Percentiles rank a stretch among this genome's conserved stretches.
Conservation (phyloP, 192 early-diverging fungal species). For the Piromyces finnis region DNA sequence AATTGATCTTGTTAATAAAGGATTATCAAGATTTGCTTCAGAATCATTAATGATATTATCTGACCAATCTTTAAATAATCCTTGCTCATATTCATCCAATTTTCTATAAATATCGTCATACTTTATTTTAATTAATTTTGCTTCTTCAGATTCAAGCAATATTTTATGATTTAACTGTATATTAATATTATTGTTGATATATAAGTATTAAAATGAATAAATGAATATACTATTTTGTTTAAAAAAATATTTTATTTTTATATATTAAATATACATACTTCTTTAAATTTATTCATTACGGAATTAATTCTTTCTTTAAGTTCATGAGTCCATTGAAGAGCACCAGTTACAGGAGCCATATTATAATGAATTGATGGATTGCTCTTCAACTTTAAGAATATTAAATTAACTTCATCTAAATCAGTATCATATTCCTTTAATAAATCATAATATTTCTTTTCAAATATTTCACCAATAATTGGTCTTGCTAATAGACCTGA, state of each 20-base stretch:
- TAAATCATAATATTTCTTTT: conserved; percentile 37
- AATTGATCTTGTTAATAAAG: conserved; percentile 14
- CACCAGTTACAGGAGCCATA: conserved; percentile 46
- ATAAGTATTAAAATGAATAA: too few relatives aligned
- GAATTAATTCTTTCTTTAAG: conserved; percentile 36
- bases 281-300: conserved; percentile 40
- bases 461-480: conserved; percentile 34
- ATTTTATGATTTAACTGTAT: background rate
- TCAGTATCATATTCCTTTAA: conserved; percentile 30
- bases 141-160: conserved; percentile 17
- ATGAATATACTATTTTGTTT: too few relatives aligned
- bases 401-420: conserved; percentile 27
- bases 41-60: conserved; percentile 37
- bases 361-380: conserved; percentile 44
- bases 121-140: conserved; percentile 23
- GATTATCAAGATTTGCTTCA: conserved; percentile 40
- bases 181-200: too few relatives aligned
- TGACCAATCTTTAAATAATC: conserved; percentile 26
- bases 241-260: too few relatives aligned
- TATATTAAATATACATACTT: conserved; percentile 10
- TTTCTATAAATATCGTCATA: conserved; percentile 22
- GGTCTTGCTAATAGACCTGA: conserved; percentile 29
- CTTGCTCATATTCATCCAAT: conserved; percentile 27
- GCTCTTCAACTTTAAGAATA: conserved; percentile 28
- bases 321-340: conserved; percentile 38